A percentile compares a stretch with the other conserved stretches of the same genome.
Conservation (phyloP, 768 basidiomycete genomes). For the Suillus sp. region DNA sequence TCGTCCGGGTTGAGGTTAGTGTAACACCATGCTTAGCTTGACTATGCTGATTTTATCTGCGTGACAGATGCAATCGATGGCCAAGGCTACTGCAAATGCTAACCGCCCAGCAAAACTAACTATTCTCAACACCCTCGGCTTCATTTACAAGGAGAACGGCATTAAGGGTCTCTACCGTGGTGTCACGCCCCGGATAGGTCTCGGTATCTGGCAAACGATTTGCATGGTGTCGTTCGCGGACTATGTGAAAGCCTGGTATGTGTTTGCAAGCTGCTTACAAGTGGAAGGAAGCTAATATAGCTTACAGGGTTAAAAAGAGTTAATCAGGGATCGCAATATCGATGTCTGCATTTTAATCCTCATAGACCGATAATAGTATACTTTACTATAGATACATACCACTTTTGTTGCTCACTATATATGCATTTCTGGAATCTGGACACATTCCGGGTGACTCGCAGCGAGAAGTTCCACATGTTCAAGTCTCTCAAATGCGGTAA, state of each 20-base stretch:
- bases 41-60: constrained; percentile 5
- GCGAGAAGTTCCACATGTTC: background rate
- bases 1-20: constrained; percentile 89
- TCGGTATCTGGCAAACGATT: constrained; percentile 96
- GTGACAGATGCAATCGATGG: constrained; percentile 97
- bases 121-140: constrained; percentile 86
- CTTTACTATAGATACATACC: constrained; percentile 23
- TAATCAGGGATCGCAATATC: constrained; percentile 22
- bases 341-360: constrained; percentile 8
- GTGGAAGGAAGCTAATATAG: background rate
- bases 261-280: background rate
- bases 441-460: background rate
- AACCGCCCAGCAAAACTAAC: constrained; percentile 92
- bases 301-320: constrained; percentile 53
- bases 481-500: background rate
- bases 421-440: background rate
- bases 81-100: constrained; percentile 66
- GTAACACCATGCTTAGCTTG: background rate
- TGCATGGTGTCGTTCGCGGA: constrained; percentile 99
- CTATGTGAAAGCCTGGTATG: constrained; percentile 87
- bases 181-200: constrained; percentile 93
- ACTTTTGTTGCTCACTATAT: constrained; percentile 8
- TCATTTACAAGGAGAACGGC: constrained; percentile 96
- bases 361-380: constrained; percentile 22
- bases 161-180: constrained; percentile 96